Conservation (phyloP, 2,329 filamentous ascomycete genomes). For the Neoscytalidium dimidiatum region DNA sequence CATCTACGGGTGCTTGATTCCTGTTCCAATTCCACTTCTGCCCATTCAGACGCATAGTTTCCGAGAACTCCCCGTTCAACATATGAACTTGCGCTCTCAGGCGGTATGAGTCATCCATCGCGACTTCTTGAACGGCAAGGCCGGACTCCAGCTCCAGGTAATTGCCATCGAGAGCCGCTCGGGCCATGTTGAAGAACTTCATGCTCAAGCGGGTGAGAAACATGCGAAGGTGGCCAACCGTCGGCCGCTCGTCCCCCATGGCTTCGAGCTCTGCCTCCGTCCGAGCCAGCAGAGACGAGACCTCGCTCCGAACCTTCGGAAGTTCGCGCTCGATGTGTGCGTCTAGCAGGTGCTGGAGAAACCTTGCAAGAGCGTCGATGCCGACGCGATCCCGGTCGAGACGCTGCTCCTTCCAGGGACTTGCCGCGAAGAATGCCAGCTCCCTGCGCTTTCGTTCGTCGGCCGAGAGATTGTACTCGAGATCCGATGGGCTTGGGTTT, state of each 20-base stretch:
- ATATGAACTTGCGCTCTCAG: not conserved
- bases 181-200: not conserved
- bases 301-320: not conserved
- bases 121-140: not conserved
- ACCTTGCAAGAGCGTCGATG: not conserved
- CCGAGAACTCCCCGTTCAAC: not conserved
- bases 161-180: not conserved
- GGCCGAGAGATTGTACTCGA: not conserved
- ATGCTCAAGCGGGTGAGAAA: conserved; percentile 3
- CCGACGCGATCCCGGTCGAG: conserved; percentile 1
- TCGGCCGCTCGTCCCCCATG: not conserved
- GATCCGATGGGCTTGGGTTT: conserved; percentile 26
- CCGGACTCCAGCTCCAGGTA: not conserved
- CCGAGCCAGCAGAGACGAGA: not conserved
- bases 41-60: not conserved
- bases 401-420: conserved; percentile 13
- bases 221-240: not conserved
- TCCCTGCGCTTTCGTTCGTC: not conserved
- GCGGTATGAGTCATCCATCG: not conserved
- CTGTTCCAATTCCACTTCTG: not conserved
- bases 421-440: not conserved
- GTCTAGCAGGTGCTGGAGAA: not conserved
- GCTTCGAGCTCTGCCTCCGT: not conserved
- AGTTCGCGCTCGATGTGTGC: not conserved
- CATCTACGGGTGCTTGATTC: not conserved